A percentile compares a stretch with the other conserved stretches of the same genome.
phyloP scores from a whole-genome alignment of 768 basidiomycete species.

The Lentinula edodes region DNA sequence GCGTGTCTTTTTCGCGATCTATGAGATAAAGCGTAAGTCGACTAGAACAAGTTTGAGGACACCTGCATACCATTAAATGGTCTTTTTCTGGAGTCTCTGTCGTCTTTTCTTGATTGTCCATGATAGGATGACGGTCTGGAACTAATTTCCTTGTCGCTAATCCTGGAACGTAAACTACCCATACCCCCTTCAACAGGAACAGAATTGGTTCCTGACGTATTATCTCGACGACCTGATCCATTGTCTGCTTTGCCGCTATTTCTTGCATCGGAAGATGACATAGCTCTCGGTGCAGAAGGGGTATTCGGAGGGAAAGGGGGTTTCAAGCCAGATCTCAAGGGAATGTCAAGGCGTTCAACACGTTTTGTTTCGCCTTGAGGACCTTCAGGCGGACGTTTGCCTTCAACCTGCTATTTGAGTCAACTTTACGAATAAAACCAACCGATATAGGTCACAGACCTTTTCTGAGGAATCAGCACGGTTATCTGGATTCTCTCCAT shows the following conservation, averaged over 20 bases:
- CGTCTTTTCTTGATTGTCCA: slow-evolving; percentile 38
- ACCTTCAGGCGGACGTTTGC: slow-evolving; percentile 53
- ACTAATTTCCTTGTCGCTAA: slow-evolving; percentile 53
- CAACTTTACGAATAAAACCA: not conserved
- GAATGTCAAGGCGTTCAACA: not conserved
- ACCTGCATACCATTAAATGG: slow-evolving; percentile 53
- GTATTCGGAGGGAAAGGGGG: slow-evolving; percentile 43
- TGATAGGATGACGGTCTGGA: slow-evolving; percentile 41
- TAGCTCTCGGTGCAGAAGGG: slow-evolving; percentile 69
- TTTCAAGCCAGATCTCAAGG: slow-evolving; percentile 28
- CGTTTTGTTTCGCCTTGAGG: slow-evolving; percentile 17
- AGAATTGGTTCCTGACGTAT: slow-evolving; percentile 8
- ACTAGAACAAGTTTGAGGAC: not conserved
- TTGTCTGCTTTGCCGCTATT: slow-evolving; percentile 32
- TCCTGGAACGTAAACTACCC: slow-evolving; percentile 48
- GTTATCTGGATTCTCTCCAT: slow-evolving; percentile 49
- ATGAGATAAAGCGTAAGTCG: not conserved
- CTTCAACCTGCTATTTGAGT: slow-evolving; percentile 33
- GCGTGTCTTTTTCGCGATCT: slow-evolving; percentile 64
- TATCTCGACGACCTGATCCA: slow-evolving; percentile 18
- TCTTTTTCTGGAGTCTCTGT: slow-evolving; percentile 65
- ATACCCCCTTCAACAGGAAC: slow-evolving; percentile 9
- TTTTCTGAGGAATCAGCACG: slow-evolving; percentile 52
- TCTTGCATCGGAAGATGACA: slow-evolving; percentile 48
- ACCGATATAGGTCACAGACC: slow-evolving; percentile 30